Evolutionary conservation across 345 rosid genomes (phyloP), one percentile per base, ranked within the genome.

Genomic region (Eutrema yunnanense): DNA sequence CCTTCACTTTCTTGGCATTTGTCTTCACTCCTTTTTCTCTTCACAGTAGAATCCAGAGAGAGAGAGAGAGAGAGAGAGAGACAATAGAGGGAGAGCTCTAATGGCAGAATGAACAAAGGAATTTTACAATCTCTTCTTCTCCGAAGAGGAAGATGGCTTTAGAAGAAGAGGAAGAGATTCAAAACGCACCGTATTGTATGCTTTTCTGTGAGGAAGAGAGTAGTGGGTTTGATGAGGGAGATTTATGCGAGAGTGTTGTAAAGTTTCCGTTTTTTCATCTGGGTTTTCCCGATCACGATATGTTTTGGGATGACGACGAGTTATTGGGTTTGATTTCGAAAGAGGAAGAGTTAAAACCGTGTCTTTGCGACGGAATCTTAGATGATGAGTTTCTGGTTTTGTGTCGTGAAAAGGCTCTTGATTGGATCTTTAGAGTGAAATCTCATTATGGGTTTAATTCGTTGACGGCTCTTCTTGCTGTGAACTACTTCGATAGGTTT

Each of bases 401-500:
- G 72, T 74, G 65, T 67, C 89, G 97, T 27, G 82, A 68, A 44
- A 86, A 87, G 67, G 90, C 96, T 62, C 71, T 93, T 33, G 94
- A 82, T 63, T 93, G 97, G 96, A 73, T 93, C 49, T 80, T 85
- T 41, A 86, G 68, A 68, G 94, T 83, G 11, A 88, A 83, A 36
- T 84, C 85, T 67, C 86, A 79, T 50, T 88, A 78, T 77, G 92
- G 88, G 50, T 89, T 94, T 82, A 79, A 65, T 72, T 85, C 92
- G 16, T 81, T 87, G 81, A 91, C 95, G 51, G 77, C 80, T 71
- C 84, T 86, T 80, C 86, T 89, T 64, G 96, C 98, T 70, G 88
- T 91, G 53, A 88, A 89, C 68, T 94, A 89, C 82, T 91, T 91
- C 46, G 98, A 94, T 80, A 88, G 96, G 80, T 94, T 91, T 73